Conservation (phyloP, 2,329 filamentous ascomycete genomes). For the Talaromyces sp. region DNA sequence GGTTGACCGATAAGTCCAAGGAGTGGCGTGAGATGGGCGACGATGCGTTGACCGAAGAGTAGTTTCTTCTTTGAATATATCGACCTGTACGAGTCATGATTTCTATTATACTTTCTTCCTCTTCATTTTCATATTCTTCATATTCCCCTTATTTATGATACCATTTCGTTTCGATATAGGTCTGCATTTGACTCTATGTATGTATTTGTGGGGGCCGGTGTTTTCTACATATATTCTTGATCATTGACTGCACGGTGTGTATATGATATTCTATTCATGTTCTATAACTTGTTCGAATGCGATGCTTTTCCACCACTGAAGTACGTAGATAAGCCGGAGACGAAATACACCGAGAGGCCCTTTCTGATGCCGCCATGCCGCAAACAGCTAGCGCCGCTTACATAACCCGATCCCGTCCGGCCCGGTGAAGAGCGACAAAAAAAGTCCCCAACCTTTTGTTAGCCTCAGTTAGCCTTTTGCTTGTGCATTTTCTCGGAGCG, state of each 20-base stretch:
- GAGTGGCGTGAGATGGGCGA: conserved; percentile 89
- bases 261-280: not conserved
- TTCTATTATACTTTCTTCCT: conserved; percentile 14
- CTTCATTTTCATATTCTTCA: conserved; percentile 17
- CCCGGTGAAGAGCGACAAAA: conserved; percentile 12
- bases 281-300: not conserved
- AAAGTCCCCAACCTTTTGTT: not conserved
- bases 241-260: not conserved
- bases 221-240: not conserved
- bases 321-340: not conserved
- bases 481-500: conserved; percentile 8
- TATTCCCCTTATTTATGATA: conserved; percentile 36
- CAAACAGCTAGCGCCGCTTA: not conserved
- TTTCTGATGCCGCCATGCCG: not conserved
- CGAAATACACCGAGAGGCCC: not conserved
- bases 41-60: conserved; percentile 64
- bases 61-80: conserved; percentile 15
- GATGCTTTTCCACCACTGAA: not conserved
- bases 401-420: conserved; percentile 14
- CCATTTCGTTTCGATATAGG: conserved; percentile 31
- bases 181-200: conserved; percentile 9
- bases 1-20: conserved; percentile 76
- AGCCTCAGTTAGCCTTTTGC: not conserved
- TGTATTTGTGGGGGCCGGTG: not conserved
- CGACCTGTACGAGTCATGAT: conserved; percentile 3